Evolutionary conservation across 306 rosid genomes (phyloP), one percentile per base, ranked within the genome.

Genomic region (Acacia crassicarpa): DNA sequence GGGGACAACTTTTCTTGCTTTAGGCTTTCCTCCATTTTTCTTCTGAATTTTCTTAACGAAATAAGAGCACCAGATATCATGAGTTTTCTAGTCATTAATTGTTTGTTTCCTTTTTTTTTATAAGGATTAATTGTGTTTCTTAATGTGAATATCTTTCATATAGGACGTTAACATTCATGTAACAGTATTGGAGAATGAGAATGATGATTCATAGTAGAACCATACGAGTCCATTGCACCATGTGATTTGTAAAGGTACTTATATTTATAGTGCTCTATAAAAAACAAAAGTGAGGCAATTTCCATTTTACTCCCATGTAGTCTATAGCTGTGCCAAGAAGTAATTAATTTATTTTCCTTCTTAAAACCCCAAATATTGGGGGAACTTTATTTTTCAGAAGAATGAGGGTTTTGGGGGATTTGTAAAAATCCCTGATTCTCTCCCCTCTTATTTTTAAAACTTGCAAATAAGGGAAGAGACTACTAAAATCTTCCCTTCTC

Each of bases 1-100:
- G 77, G 87, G 87, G 67, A 81, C 89, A 48, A 59, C 56, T 71
- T 83, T 76, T 83, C 20, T 40, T 74, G 84, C 62, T 72, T 54
- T 46, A 10, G 61, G 61, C 59, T 46, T 7, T 69, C 81, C 33
- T 87, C 35, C 70, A 81, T 87, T 75, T 84, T 53, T 19, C 27
- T 22, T 10, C 65, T 9, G 65, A 54, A 6, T 20, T 32, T 33
- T 30, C 17, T 16, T 15, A 27, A 44, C 35, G 65, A 30, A 81
- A 67, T 76, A 76, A 81, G 83, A 72, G 46, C 32, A 51, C 58
- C 63, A 71, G 40, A 83, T 82, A 46, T 82, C 43, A 10, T 3
- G 32, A 46, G 51, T 54, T 38, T 6, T 38, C 41, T 38, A 6
- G 41, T 38, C 41, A 38, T 58, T 73, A 66, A 53, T 44, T 44